Evolutionary conservation across 2,329 filamentous ascomycete species (phyloP).

Genomic region (Keithomyces neogunnii): DNA sequence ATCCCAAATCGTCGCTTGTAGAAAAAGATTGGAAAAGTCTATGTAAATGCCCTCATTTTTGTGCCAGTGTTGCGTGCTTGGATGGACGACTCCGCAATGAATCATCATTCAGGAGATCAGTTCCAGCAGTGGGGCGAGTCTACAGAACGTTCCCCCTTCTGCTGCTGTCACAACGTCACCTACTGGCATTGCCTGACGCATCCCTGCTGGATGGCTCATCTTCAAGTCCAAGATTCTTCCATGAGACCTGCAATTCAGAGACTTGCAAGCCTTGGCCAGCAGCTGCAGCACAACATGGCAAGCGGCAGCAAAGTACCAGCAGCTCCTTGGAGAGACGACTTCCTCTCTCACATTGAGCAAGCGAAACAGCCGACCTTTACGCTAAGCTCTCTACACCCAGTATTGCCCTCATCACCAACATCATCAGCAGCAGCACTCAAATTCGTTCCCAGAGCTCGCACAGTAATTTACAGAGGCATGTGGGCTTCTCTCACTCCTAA

Average conservation of each 20-base stretch:
- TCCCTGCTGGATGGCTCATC: neutral
- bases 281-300: constrained; percentile 21
- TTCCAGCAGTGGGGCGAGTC: no score
- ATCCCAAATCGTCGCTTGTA: no score
- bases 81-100: neutral
- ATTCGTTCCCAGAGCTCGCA: constrained; percentile 54
- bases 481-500: constrained; percentile 68
- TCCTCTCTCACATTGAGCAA: constrained; percentile 40
- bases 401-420: constrained; percentile 20
- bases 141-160: no score
- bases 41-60: no score
- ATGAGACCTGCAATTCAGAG: constrained; percentile 1
- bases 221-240: neutral
- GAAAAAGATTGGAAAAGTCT: no score
- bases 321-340: constrained; percentile 45
- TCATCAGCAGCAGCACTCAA: constrained; percentile 34
- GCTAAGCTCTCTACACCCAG: constrained; percentile 40
- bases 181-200: neutral
- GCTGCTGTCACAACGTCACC: no score
- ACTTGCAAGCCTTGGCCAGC: constrained; percentile 8
- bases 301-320: constrained; percentile 14
- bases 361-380: constrained; percentile 42
- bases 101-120: neutral
- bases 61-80: no score
- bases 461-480: constrained; percentile 79